Base-by-base conservation (phyloP, 2,329 filamentous ascomycete species). In the Dactylellina sp. region DNA sequence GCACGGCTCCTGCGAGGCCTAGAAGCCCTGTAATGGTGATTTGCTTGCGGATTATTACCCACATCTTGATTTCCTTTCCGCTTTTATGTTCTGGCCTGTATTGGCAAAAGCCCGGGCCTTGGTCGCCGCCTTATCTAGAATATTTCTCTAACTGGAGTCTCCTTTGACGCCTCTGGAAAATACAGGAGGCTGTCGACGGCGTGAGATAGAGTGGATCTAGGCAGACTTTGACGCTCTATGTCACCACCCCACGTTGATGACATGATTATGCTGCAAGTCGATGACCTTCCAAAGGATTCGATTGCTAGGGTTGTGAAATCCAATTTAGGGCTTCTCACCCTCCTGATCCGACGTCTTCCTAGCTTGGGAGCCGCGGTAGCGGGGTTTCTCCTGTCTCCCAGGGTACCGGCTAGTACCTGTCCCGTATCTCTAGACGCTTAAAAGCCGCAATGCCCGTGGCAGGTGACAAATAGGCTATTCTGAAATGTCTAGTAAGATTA, bases 41-140 rank as follows among this genome's bases (percentile, higher is more conserved):
- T n/a, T 37, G 6, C 39, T 18, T 25, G 53, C 68, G 68, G 60
- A 32, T 20, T 53, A 64, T 47, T 72, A 61, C 55, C 68, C 60
- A 28, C n/a, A 40, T 72, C 42, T 49, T 49, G 68, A 7, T 14
- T 52, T 52, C 24, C 18, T 50, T 14, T 49, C 14, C 50, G 50
- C 28, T 47, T 35, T 32, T 32, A 32, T 32, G 28, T 4, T 56
- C 42, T 64, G 40, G 50, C 40, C 40, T 61, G 46, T 40, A n/a
- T n/a, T n/a, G 14, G 28, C 4, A 28, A 28, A 37, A 39, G 39
- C 11, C 55, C 49, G 63, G 64, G 42, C 56, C 7, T 57, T 35
- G 37, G 22, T 55, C 50, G 53, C 63, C 63, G 53, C 63, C 46
- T 60, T 42, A 16, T 37, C 24, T n/a, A 24, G 20, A 35, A 39